These are phyloP conservation scores for Phytopythium cucurbitacearum DNA, from an alignment of 352 stramenopile genomes.

Conservation along the genomic window DNA sequence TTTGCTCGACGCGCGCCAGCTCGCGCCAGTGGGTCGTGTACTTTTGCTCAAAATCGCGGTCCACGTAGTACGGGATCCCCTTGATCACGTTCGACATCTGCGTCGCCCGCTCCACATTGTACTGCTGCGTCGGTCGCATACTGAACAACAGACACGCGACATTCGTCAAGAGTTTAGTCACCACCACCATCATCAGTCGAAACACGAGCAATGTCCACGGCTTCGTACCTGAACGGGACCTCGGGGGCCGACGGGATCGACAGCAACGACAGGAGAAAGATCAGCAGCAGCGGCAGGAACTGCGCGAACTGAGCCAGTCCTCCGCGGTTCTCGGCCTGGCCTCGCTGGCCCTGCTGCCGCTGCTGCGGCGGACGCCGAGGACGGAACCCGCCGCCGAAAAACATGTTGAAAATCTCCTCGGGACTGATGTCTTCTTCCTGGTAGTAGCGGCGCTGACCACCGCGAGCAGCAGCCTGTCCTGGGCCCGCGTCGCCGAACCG, in stretches of 20 bases:
- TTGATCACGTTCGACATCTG: conserved; percentile 82
- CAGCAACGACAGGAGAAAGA: conserved; percentile 80
- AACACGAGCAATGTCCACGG: background rate
- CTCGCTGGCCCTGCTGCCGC: conserved; percentile 34
- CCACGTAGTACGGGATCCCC: conserved; percentile 87
- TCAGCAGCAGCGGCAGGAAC: conserved; percentile 82
- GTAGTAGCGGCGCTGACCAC: conserved; percentile 33
- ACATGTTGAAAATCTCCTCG: conserved; percentile 92
- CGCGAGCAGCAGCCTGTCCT: conserved; percentile 25
- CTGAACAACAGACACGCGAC: conserved; percentile 12
- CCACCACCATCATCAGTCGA: too few relatives aligned
- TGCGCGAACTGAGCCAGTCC: conserved; percentile 60
- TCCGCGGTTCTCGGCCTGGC: conserved; percentile 32
- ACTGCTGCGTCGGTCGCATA: conserved; percentile 71
- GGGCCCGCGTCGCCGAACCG: conserved; percentile 61
- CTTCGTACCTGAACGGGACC: conserved; percentile 61
- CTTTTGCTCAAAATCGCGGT: conserved; percentile 80
- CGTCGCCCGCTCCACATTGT: conserved; percentile 67
- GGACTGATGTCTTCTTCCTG: conserved; percentile 86
- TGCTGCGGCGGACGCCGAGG: conserved; percentile 40
- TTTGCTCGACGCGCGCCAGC: conserved; percentile 78
- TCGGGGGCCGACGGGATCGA: conserved; percentile 69
- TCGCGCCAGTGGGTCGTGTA: conserved; percentile 86
- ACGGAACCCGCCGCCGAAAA: conserved; percentile 83
- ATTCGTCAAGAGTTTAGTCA: background rate